Base-by-base conservation (phyloP, 495 filamentous ascomycete species). In the Cercophora scortea region DNA sequence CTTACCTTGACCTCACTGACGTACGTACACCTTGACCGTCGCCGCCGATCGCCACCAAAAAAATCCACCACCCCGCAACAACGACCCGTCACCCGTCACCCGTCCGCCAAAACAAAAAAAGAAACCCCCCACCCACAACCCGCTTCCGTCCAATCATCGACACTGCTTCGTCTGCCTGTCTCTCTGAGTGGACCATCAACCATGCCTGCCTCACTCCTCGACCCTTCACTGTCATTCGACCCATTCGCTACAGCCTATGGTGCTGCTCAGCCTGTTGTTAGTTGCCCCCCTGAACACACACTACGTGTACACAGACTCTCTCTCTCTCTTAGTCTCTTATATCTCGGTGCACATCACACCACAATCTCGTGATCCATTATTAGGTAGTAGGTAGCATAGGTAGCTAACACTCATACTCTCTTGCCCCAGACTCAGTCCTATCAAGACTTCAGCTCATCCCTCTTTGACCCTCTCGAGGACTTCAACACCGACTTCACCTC, bases 401-500 rank as follows among this genome's bases (percentile, higher is more conserved):
- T n/a, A 25, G 25, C 25, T 25, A 25, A 25, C 25, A 2, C 25
- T n/a, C n/a, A 32, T 35, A 10, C 12, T 8, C 19, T 41, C 17
- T 39, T 18, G 13, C 5, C 25, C 25, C 25, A 25, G 25, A 25
- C 25, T 25, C 25, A 25, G 25, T 25, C 25, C 25, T 25, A 25
- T 25, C 25, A 25, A 25, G 25, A 25, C 25, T 25, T 25, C 25
- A 25, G 25, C 25, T 25, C 45, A 5, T 61, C 55, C 32, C 16
- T 66, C 41, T 58, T 62, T 41, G 52, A 54, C 32, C 41, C 19
- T 17, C 19, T 49, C 2, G 58, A 63, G 13, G 62, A 64, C 52
- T 66, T 62, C 35, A 52, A 34, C 49, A 50, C 61, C 19, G 63
- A 68, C 58, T 62, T 66, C 56, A 51, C 51, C 9, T 60, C 61